A percentile compares a stretch with the other conserved stretches of the same genome.
Evolutionary conservation across 805 yeast genomes (phyloP).

Genomic region (Monosporozyma siamensis): DNA sequence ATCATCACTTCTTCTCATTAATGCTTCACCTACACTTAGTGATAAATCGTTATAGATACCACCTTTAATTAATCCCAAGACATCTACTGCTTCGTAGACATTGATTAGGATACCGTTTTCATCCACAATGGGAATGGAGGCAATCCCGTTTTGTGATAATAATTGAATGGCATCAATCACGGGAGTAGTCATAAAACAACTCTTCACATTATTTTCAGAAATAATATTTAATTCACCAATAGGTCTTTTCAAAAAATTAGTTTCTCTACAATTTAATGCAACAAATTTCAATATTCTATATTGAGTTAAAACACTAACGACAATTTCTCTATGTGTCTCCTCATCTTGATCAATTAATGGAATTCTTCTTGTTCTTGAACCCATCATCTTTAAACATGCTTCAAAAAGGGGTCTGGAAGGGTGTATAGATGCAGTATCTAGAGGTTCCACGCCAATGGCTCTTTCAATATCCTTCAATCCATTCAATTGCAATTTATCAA

Average conservation of each 20-base stretch:
- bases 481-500: slow-evolving; percentile 75
- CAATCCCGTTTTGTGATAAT: slow-evolving; percentile 69
- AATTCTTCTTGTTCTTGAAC: slow-evolving; percentile 81
- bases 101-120: slow-evolving; percentile 57
- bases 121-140: slow-evolving; percentile 90
- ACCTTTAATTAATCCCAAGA: slow-evolving; percentile 83
- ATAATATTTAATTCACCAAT: slow-evolving; percentile 62
- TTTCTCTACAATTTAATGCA: slow-evolving; percentile 91
- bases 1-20: slow-evolving; percentile 81
- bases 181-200: slow-evolving; percentile 84
- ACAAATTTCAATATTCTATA: slow-evolving; percentile 93
- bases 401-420: slow-evolving; percentile 85
- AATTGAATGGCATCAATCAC: slow-evolving; percentile 86
- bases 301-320: slow-evolving; percentile 90
- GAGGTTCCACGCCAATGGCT: slow-evolving; percentile 75
- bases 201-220: slow-evolving; percentile 47
- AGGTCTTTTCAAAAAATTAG: slow-evolving; percentile 71
- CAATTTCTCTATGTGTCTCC: slow-evolving; percentile 85
- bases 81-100: slow-evolving; percentile 94
- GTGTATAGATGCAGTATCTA: slow-evolving; percentile 80
- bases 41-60: slow-evolving; percentile 88
- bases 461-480: slow-evolving; percentile 81
- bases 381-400: slow-evolving; percentile 87
- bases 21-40: slow-evolving; percentile 89
- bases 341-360: slow-evolving; percentile 93